Conservation (phyloP, 768 basidiomycete species). For the Kwoniella bestiolae region DNA sequence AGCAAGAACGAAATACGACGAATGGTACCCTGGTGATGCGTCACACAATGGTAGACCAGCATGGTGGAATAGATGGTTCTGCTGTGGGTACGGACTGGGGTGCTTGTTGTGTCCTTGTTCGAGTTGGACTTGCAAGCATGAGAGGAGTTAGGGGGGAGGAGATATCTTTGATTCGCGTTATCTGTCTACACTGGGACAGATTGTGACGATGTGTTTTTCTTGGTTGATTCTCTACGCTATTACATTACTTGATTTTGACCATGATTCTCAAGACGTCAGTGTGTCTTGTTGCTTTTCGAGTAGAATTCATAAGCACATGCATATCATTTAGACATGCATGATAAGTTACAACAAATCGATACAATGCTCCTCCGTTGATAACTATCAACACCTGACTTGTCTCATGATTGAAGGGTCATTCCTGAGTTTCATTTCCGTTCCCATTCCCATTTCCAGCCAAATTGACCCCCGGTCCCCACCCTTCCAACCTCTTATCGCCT, state of each 20-base stretch:
- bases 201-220: too few relatives aligned
- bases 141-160: constrained; percentile 18
- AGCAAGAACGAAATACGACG: constrained; percentile 31
- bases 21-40: constrained; percentile 47
- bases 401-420: too few relatives aligned
- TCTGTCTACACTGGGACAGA: neutral
- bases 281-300: too few relatives aligned
- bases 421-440: too few relatives aligned
- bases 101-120: constrained; percentile 46
- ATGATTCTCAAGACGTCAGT: too few relatives aligned
- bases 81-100: constrained; percentile 46
- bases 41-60: constrained; percentile 34
- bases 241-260: too few relatives aligned
- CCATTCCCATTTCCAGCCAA: neutral
- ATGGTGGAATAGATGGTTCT: constrained; percentile 49
- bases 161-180: neutral
- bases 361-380: too few relatives aligned
- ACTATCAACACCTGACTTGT: too few relatives aligned
- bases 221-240: too few relatives aligned
- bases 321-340: too few relatives aligned
- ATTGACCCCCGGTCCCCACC: constrained; percentile 34
- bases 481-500: constrained; percentile 22
- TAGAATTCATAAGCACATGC: too few relatives aligned
- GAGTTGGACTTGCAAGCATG: constrained; percentile 42
- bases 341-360: too few relatives aligned